These are phyloP conservation scores for Dothistroma septosporum DNA, from an alignment of 2,329 filamentous ascomycete genomes.

Conservation along the genomic window DNA sequence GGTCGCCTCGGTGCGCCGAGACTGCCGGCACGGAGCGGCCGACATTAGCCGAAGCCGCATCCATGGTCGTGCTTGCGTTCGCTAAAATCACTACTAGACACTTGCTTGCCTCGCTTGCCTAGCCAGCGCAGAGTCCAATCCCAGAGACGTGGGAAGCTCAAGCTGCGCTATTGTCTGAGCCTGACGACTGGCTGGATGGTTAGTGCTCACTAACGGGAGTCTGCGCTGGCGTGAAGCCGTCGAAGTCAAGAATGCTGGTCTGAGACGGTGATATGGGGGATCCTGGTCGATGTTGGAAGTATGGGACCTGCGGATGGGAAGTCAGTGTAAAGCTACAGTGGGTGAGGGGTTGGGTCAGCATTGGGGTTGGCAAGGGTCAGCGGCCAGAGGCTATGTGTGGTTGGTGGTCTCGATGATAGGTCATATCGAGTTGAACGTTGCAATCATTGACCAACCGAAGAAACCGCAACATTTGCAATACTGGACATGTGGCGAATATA, in stretches of 20 bases:
- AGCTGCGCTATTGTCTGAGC: not conserved
- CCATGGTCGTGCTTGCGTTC: not conserved
- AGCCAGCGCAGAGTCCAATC: not conserved
- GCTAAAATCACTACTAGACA: not conserved
- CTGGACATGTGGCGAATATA: not conserved
- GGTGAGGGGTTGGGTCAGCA: not conserved
- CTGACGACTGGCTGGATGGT: not conserved
- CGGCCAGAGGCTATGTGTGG: not conserved
- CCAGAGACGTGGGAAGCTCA: not conserved
- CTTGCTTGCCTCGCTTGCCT: not conserved
- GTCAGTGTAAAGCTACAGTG: not conserved
- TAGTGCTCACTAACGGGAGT: constrained; percentile 1
- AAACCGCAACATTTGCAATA: not conserved
- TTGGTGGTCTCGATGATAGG: not conserved
- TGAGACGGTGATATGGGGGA: not conserved
- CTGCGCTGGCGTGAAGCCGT: constrained; percentile 4
- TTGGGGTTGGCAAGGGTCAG: not conserved
- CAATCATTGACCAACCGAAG: too few relatives aligned
- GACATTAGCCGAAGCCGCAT: not conserved
- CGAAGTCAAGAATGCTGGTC: not conserved
- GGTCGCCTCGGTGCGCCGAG: not conserved
- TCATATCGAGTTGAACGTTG: too few relatives aligned
- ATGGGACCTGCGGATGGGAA: too few relatives aligned
- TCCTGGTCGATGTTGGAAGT: not conserved
- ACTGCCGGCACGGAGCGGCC: not conserved